Percentiles rank a stretch among this genome's conserved stretches.
These are phyloP conservation scores for Candida golubevii DNA, from an alignment of 805 yeast species.

Conservation along the genomic window DNA sequence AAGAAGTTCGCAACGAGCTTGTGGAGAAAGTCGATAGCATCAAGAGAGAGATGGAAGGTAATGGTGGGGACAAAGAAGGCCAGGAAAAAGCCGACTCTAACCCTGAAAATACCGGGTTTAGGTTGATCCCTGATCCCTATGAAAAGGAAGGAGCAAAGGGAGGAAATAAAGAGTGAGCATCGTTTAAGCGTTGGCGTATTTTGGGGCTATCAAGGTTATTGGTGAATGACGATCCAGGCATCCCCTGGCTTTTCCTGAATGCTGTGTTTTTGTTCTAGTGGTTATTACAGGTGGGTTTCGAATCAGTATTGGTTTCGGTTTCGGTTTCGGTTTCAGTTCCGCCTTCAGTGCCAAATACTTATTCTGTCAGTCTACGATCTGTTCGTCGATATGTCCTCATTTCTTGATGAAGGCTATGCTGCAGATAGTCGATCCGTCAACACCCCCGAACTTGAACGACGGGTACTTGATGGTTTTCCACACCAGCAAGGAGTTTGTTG, in stretches of 20 bases:
- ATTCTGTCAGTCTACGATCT: too few relatives aligned
- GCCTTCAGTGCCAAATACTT: too few relatives aligned
- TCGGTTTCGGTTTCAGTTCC: too few relatives aligned
- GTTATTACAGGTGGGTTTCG: too few relatives aligned
- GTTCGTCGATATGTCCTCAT: not conserved
- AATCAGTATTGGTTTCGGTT: too few relatives aligned
- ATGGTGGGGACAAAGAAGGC: not conserved
- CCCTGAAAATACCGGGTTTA: constrained; percentile 8
- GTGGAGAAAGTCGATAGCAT: constrained; percentile 45
- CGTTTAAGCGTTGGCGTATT: too few relatives aligned
- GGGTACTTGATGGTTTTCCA: constrained; percentile 77
- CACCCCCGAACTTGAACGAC: constrained; percentile 83
- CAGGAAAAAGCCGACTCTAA: not conserved
- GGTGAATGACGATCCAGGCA: too few relatives aligned
- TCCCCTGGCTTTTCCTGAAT: too few relatives aligned
- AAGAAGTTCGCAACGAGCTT: constrained; percentile 55
- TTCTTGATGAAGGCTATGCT: constrained; percentile 67
- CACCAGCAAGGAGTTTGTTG: constrained; percentile 41
- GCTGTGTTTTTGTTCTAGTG: too few relatives aligned
- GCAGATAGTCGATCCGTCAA: constrained; percentile 81
- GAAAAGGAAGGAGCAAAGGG: not conserved
- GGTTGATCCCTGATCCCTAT: constrained; percentile 5
- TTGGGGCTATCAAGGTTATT: too few relatives aligned
- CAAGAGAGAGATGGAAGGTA: constrained; percentile 15
- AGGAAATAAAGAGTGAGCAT: too few relatives aligned